Conservation (phyloP, 352 stramenopile genomes). For the Halophytophthora polymorphica region DNA sequence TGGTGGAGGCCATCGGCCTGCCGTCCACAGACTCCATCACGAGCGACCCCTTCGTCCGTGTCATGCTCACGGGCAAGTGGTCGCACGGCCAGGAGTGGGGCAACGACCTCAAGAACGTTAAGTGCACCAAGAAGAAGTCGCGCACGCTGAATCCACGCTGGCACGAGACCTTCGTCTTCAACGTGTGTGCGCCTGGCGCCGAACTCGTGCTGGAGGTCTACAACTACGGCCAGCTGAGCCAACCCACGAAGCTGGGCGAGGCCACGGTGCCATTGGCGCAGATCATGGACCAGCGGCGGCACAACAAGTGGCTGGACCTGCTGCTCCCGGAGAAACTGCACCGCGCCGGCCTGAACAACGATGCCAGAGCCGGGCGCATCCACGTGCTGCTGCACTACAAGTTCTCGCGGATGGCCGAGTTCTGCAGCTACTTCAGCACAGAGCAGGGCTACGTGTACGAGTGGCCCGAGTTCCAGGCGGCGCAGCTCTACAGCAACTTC, state of each 20-base stretch:
- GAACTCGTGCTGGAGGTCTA: slow-evolving; percentile 83
- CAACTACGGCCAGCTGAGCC: slow-evolving; percentile 80
- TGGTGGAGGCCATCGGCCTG: slow-evolving; percentile 81
- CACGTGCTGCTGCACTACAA: slow-evolving; percentile 87
- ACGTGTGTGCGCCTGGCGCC: slow-evolving; percentile 78
- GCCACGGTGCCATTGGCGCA: slow-evolving; percentile 65
- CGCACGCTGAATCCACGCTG: slow-evolving; percentile 82
- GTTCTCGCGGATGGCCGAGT: slow-evolving; percentile 81
- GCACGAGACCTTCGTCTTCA: slow-evolving; percentile 88
- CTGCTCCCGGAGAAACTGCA: slow-evolving; percentile 78
- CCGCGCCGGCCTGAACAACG: slow-evolving; percentile 77
- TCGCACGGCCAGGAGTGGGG: slow-evolving; percentile 84
- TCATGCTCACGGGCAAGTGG: slow-evolving; percentile 84
- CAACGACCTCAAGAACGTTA: slow-evolving; percentile 74
- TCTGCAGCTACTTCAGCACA: slow-evolving; percentile 75
- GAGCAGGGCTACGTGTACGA: slow-evolving; percentile 77
- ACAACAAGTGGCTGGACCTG: slow-evolving; percentile 88
- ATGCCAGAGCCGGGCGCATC: slow-evolving; percentile 73
- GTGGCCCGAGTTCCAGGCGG: slow-evolving; percentile 79
- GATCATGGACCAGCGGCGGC: slow-evolving; percentile 82
- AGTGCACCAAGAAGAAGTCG: slow-evolving; percentile 86
- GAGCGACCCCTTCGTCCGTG: slow-evolving; percentile 80
- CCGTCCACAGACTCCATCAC: slow-evolving; percentile 87
- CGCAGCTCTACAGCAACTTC: slow-evolving; percentile 84
- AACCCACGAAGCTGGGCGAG: slow-evolving; percentile 82